Conservation (phyloP, 352 stramenopile genomes). For the Phytophthora melonis region DNA sequence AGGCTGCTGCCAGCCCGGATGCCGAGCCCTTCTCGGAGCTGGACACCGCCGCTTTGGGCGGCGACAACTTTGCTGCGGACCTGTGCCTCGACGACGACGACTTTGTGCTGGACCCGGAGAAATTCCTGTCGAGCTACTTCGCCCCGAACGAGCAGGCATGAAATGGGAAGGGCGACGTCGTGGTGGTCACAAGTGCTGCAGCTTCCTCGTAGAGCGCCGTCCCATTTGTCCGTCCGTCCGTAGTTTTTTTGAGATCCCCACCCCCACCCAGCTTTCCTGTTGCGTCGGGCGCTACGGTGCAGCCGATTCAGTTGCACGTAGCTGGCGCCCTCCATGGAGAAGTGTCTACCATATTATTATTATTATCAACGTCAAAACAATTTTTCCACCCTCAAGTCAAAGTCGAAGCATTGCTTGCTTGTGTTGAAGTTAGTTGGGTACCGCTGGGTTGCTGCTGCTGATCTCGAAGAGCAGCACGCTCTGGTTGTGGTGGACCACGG, state of each 20-base stretch:
- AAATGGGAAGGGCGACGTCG: slow-evolving; percentile 40
- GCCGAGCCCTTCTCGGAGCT: slow-evolving; percentile 36
- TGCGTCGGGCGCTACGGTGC: slow-evolving; percentile 18
- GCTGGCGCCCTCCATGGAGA: slow-evolving; percentile 24
- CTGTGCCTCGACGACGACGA: slow-evolving; percentile 71
- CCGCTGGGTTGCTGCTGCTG: slow-evolving; percentile 8
- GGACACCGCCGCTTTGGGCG: slow-evolving; percentile 31
- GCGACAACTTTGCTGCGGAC: slow-evolving; percentile 45
- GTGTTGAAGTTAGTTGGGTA: slow-evolving; percentile 17
- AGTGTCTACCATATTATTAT: slow-evolving; percentile 50
- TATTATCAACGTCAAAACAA: slow-evolving; percentile 47
- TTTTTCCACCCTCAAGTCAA: slow-evolving; percentile 12
- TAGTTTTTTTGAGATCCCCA: slow-evolving; percentile 38
- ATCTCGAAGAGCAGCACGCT: slow-evolving; percentile 78
- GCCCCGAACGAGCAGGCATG: slow-evolving; percentile 45
- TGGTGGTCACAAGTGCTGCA: slow-evolving; percentile 57
- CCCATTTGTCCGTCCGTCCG: slow-evolving; percentile 41
- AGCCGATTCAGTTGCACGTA: slow-evolving; percentile 20
- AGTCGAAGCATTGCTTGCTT: slow-evolving; percentile 2
- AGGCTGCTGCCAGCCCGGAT: slow-evolving; percentile 1
- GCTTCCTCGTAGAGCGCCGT: slow-evolving; percentile 50
- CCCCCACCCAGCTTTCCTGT: slow-evolving; percentile 15
- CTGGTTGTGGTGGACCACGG: slow-evolving; percentile 62
- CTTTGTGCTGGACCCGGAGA: slow-evolving; percentile 88
- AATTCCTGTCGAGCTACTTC: slow-evolving; percentile 90